A percentile compares a stretch with the other conserved stretches of the same genome.
These are phyloP conservation scores for Rhizopus stolonifer DNA, from an alignment of 371 early-diverging fungal genomes.

Conservation along the genomic window DNA sequence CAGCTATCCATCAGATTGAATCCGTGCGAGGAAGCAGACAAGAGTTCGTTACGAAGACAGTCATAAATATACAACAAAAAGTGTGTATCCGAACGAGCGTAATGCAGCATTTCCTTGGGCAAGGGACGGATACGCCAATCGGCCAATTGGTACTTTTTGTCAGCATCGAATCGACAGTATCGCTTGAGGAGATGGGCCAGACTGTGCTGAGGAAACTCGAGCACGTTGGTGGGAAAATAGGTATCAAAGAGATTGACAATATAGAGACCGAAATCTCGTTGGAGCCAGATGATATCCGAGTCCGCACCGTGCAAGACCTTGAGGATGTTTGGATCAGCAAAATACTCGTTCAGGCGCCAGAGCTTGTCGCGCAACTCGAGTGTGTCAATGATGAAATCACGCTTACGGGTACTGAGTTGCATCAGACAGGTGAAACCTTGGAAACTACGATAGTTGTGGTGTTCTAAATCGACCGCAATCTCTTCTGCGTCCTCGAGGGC, in stretches of 20 bases:
- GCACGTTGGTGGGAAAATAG: slow-evolving; percentile 84
- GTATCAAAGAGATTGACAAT: slow-evolving; percentile 97
- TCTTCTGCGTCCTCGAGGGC: slow-evolving; percentile 63
- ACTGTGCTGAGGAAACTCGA: slow-evolving; percentile 73
- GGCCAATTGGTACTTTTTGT: slow-evolving; percentile 94
- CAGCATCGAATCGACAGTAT: slow-evolving; percentile 80
- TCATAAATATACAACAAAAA: slow-evolving; percentile 94
- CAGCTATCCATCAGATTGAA: slow-evolving; percentile 66
- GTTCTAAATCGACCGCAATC: slow-evolving; percentile 93
- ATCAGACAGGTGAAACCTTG: slow-evolving; percentile 95
- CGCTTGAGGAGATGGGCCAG: slow-evolving; percentile 80
- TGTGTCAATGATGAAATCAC: slow-evolving; percentile 93
- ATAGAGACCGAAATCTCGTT: slow-evolving; percentile 95
- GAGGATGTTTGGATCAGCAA: slow-evolving; percentile 84
- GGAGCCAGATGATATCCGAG: slow-evolving; percentile 95
- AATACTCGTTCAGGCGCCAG: slow-evolving; percentile 76
- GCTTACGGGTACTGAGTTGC: slow-evolving; percentile 87
- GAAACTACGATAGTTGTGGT: slow-evolving; percentile 91
- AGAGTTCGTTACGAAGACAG: slow-evolving; percentile 81
- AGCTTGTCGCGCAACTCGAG: slow-evolving; percentile 78
- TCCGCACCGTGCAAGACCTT: slow-evolving; percentile 98
- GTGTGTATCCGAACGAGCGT: slow-evolving; percentile 96
- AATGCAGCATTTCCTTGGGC: slow-evolving; percentile 86
- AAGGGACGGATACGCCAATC: slow-evolving; percentile 97
- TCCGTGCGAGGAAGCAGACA: slow-evolving; percentile 48